A percentile compares a stretch with the other conserved stretches of the same genome.
Conservation (phyloP, 805 yeast genomes). For the Saccharomycopsis synnaedendra region DNA sequence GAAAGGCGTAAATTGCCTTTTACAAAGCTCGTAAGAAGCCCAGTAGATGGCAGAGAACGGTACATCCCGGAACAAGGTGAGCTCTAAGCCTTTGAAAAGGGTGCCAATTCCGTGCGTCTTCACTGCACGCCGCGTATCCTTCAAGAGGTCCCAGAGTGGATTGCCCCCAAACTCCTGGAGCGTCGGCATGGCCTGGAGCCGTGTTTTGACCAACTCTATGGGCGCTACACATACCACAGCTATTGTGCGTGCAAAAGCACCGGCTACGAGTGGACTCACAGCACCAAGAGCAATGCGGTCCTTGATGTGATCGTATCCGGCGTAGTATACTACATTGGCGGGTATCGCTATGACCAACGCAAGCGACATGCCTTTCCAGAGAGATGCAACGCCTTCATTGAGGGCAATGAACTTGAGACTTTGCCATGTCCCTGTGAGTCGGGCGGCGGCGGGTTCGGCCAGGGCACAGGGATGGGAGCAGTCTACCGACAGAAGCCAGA, state of each 20-base stretch:
- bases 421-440: conserved; percentile 57
- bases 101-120: conserved; percentile 45
- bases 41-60: conserved; percentile 95
- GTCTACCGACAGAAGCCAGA: conserved; percentile 17
- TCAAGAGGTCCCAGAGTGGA: conserved; percentile 27
- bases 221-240: conserved; percentile 87
- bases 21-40: conserved; percentile 65
- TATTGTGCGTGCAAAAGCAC: conserved; percentile 68
- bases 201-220: conserved; percentile 72
- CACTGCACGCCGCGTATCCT: conserved; percentile 43
- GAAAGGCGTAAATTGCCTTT: conserved; percentile 19
- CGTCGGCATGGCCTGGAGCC: conserved; percentile 79
- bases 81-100: conserved; percentile 72
- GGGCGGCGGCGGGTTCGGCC: conserved; percentile 21
- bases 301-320: conserved; percentile 81
- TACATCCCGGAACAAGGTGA: conserved; percentile 94
- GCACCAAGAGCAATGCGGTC: conserved; percentile 40
- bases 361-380: conserved; percentile 84
- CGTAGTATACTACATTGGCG: conserved; percentile 84
- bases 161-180: conserved; percentile 19
- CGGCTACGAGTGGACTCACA: conserved; percentile 73
- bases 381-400: conserved; percentile 63
- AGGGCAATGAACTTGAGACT: conserved; percentile 56
- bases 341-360: conserved; percentile 87
- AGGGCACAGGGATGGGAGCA: conserved; percentile 8